Percentiles rank a stretch among this genome's conserved stretches.
Conservation (phyloP, 805 yeast genomes). For the Candida silvicultrix region DNA sequence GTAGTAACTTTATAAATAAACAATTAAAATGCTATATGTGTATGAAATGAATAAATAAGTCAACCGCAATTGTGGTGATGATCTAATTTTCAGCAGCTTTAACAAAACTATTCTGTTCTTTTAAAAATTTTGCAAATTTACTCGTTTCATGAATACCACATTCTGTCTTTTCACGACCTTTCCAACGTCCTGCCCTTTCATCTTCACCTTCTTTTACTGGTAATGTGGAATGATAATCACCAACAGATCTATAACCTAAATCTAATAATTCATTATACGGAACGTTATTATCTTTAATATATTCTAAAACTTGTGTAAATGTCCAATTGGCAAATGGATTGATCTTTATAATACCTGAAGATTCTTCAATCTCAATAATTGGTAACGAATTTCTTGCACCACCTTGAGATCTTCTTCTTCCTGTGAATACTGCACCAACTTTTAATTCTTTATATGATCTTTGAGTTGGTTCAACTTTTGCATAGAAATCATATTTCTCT, state of each 20-base stretch:
- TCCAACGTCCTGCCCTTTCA: constrained; percentile 97
- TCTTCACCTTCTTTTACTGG: constrained; percentile 92
- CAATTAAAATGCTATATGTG: too few species aligned
- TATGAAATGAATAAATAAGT: background rate
- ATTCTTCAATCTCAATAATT: constrained; percentile 68
- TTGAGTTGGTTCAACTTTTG: constrained; percentile 88
- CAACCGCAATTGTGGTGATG: too few species aligned
- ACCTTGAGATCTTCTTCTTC: constrained; percentile 87
- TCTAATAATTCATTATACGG: constrained; percentile 84
- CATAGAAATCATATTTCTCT: constrained; percentile 72
- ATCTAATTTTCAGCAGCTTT: background rate
- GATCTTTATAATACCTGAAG: constrained; percentile 70
- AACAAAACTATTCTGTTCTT: constrained; percentile 7
- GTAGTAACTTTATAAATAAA: too few species aligned
- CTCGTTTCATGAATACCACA: constrained; percentile 90
- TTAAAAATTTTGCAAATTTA: constrained; percentile 59
- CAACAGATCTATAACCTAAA: constrained; percentile 84
- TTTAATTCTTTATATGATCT: constrained; percentile 70
- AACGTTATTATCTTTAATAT: constrained; percentile 64
- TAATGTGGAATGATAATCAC: constrained; percentile 91
- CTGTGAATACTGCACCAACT: constrained; percentile 86
- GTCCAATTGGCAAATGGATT: constrained; percentile 86
- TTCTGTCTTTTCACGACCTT: constrained; percentile 86
- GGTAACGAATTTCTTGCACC: constrained; percentile 69
- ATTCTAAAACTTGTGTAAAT: constrained; percentile 62